Conservation (phyloP, 768 basidiomycete species). For the Calocybe gangraenosa region DNA sequence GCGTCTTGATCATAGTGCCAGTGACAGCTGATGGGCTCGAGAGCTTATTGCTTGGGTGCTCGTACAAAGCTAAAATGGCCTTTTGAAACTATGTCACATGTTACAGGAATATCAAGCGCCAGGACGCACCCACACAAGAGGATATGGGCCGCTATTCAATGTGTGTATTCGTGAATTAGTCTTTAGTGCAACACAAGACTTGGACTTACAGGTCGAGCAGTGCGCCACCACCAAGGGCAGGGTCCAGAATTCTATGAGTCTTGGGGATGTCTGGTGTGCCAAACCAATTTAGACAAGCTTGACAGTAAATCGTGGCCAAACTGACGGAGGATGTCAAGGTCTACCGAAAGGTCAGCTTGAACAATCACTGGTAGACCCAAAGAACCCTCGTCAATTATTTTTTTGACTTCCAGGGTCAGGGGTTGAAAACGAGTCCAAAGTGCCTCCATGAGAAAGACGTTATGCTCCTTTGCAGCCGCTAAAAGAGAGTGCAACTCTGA, state of each 20-base stretch:
- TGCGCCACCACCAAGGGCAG: slow-evolving; percentile 76
- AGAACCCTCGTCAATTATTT: slow-evolving; percentile 54
- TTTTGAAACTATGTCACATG: slow-evolving; percentile 20
- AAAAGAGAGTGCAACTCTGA: slow-evolving; percentile 75
- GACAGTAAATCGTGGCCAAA: slow-evolving; percentile 3
- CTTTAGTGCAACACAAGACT: not conserved
- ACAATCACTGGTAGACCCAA: slow-evolving; percentile 65
- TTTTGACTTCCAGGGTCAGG: slow-evolving; percentile 58
- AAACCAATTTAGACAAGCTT: not conserved
- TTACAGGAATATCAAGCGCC: not conserved
- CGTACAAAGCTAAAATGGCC: slow-evolving; percentile 77
- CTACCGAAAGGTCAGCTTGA: slow-evolving; percentile 72
- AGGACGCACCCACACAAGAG: slow-evolving; percentile 65
- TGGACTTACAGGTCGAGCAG: slow-evolving; percentile 72
- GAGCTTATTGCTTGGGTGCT: slow-evolving; percentile 68
- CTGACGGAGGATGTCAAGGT: slow-evolving; percentile 66
- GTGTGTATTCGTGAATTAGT: not conserved
- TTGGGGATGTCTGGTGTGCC: slow-evolving; percentile 52
- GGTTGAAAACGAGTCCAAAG: slow-evolving; percentile 87
- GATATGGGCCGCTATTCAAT: slow-evolving; percentile 69
- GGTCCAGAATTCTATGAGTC: slow-evolving; percentile 76
- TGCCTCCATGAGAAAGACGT: slow-evolving; percentile 90
- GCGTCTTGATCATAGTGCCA: slow-evolving; percentile 75
- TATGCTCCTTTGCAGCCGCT: slow-evolving; percentile 67
- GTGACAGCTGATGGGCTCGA: slow-evolving; percentile 53